A percentile compares a stretch with the other conserved stretches of the same genome.
Evolutionary conservation across 208 protist species (phyloP).

Genomic region (Crithidia brevicula): DNA sequence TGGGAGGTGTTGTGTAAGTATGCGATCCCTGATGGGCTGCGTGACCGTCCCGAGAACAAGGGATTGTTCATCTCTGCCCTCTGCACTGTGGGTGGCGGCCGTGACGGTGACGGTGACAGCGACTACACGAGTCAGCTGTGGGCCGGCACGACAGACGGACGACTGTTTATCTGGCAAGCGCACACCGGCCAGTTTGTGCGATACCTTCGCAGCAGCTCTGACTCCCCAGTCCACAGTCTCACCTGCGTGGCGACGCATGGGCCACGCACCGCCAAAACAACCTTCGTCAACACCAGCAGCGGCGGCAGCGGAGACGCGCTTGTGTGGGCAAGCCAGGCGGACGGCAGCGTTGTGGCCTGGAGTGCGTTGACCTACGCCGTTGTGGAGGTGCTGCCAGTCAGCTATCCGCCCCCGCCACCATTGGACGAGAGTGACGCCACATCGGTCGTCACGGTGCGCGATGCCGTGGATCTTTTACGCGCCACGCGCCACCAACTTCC

Average conservation of each 20-base stretch:
- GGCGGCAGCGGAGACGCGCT: constrained; percentile 1
- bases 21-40: constrained; percentile 9
- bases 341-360: constrained; percentile 51
- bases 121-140: constrained; percentile 26
- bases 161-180: constrained; percentile 46
- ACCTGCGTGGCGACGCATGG: neutral
- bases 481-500: constrained; percentile 13
- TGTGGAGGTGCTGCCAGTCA: constrained; percentile 41
- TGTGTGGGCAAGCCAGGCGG: constrained; percentile 52
- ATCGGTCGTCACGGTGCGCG: constrained; percentile 22
- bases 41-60: neutral
- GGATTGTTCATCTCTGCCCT: constrained; percentile 13
- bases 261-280: too few species aligned
- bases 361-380: constrained; percentile 32
- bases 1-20: constrained; percentile 30
- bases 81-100: constrained; percentile 14
- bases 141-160: constrained; percentile 41
- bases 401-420: constrained; percentile 38
- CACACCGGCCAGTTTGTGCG: constrained; percentile 34
- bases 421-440: neutral
- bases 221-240: constrained; percentile 28
- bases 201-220: constrained; percentile 25
- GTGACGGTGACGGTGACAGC: neutral
- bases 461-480: constrained; percentile 36
- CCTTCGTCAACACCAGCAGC: neutral